These are phyloP conservation scores for Vinca minor DNA, from an alignment of 257 asterid species.

Conservation along the genomic window DNA sequence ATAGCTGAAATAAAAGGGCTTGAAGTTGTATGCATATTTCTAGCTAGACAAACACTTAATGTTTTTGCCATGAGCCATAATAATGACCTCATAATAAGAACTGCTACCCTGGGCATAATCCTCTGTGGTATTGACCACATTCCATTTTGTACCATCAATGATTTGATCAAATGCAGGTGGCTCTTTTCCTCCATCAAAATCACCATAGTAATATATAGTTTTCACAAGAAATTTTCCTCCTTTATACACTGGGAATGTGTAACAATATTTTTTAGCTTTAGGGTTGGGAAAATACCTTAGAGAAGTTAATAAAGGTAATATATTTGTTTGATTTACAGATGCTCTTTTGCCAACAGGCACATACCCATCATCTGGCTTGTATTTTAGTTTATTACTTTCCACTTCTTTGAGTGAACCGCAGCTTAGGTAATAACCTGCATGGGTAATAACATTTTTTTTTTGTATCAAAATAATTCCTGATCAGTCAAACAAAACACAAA, in stretches of 20 bases:
- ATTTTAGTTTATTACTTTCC: constrained; percentile 43
- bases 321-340: constrained; percentile 32
- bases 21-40: constrained; percentile 48
- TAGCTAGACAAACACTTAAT: constrained; percentile 58
- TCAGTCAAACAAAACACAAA: no score
- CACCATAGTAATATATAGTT: constrained; percentile 61
- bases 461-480: no score
- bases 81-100: constrained; percentile 65
- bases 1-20: constrained; percentile 73
- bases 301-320: constrained; percentile 39
- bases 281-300: constrained; percentile 54
- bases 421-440: constrained; percentile 52
- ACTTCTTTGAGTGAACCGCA: constrained; percentile 48
- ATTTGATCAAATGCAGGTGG: constrained; percentile 91
- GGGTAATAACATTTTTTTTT: no score
- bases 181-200: constrained; percentile 65
- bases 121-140: constrained; percentile 60
- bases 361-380: constrained; percentile 42
- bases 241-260: constrained; percentile 47
- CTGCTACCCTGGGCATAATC: constrained; percentile 51
- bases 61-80: constrained; percentile 43
- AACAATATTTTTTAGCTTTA: constrained; percentile 46
- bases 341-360: constrained; percentile 50
- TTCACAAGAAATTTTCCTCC: constrained; percentile 52
- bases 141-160: constrained; percentile 77